Evolutionary conservation across 495 filamentous ascomycete species (phyloP).

Genomic region (Lentithecium fluviatile): DNA sequence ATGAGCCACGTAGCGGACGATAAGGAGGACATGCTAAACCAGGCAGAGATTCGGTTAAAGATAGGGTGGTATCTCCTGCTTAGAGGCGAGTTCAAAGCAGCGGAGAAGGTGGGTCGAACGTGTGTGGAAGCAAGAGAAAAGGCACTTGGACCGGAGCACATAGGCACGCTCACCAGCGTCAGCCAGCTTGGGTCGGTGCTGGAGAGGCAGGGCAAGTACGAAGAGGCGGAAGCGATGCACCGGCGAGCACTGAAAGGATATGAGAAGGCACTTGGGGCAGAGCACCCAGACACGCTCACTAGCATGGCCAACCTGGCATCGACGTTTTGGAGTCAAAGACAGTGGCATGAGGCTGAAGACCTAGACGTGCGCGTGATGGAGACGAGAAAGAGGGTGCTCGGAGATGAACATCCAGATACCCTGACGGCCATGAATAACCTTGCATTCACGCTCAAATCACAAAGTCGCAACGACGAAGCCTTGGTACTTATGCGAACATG

Average conservation of each 20-base stretch:
- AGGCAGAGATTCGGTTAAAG: neutral
- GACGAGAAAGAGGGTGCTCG: too few relatives aligned
- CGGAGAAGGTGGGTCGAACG: neutral
- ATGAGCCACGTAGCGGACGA: neutral
- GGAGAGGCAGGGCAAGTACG: slow-evolving; percentile 12
- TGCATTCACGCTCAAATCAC: too few relatives aligned
- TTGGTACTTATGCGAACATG: too few relatives aligned
- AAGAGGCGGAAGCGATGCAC: slow-evolving; percentile 24
- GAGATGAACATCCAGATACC: too few relatives aligned
- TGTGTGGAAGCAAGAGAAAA: slow-evolving; percentile 39
- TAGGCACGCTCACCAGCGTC: slow-evolving; percentile 45
- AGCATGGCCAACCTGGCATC: too few relatives aligned
- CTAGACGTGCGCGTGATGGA: too few relatives aligned
- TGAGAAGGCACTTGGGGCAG: too few relatives aligned
- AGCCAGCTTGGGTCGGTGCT: slow-evolving; percentile 41
- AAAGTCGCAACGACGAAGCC: too few relatives aligned
- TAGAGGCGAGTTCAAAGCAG: slow-evolving; percentile 32
- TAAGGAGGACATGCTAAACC: neutral
- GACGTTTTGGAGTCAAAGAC: too few relatives aligned
- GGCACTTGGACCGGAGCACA: slow-evolving; percentile 44
- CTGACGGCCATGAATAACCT: too few relatives aligned
- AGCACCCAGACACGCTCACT: too few relatives aligned
- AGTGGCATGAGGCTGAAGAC: too few relatives aligned
- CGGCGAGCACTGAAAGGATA: slow-evolving; percentile 11
- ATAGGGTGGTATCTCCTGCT: slow-evolving; percentile 5